Evolutionary conservation across 306 rosid species (phyloP), one percentile per base, ranked within the genome.

Genomic region (Prunus kanzakura): DNA sequence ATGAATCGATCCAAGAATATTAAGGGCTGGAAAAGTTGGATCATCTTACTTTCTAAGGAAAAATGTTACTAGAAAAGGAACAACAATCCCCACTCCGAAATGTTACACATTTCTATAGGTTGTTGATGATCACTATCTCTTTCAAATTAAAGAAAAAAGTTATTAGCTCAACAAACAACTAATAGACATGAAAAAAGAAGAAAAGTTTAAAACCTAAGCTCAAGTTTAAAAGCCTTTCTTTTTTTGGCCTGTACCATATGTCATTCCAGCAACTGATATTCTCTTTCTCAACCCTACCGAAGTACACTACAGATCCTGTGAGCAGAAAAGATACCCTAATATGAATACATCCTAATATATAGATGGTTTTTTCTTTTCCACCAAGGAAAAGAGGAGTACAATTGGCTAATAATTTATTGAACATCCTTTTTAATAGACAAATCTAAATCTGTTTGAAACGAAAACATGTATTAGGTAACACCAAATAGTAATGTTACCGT

Each of bases 1-100:
- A 38, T 66, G 32, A 45, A 54, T 63, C 5, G 20, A 30, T 69
- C 51, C 41, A 38, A 65, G 16, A 35, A 47, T 12, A 23, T 45
- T 43, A 43, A 25, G 30, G 69, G 60, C 51, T 23, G n/a, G n/a
- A 46, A 67, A 77, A 77, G 43, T n/a, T 27, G 60, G 41, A 41
- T 0, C 4, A 66, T 45, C 66, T 51, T 55, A 16, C 25, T 65
- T 76, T 66, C 19, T 8, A 41, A 25, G 66, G 20, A 16, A 50
- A 76, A 29, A 52, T 14, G 9, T 67, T 45, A 67, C 35, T 2
- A 22, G 12, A 7, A 23, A 22, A 3, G 49, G 41, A 35, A 38
- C 73, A 66, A 76, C 29, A 38, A 10, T 20, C 15, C 54, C 55
- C 19, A 43, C 6, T 45, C 55, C 13, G 29, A 66, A 66, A 43